A percentile compares a stretch with the other conserved stretches of the same genome.
These are phyloP conservation scores for Parachaetomium inaequale DNA, from an alignment of 495 filamentous ascomycete species.

Conservation along the genomic window DNA sequence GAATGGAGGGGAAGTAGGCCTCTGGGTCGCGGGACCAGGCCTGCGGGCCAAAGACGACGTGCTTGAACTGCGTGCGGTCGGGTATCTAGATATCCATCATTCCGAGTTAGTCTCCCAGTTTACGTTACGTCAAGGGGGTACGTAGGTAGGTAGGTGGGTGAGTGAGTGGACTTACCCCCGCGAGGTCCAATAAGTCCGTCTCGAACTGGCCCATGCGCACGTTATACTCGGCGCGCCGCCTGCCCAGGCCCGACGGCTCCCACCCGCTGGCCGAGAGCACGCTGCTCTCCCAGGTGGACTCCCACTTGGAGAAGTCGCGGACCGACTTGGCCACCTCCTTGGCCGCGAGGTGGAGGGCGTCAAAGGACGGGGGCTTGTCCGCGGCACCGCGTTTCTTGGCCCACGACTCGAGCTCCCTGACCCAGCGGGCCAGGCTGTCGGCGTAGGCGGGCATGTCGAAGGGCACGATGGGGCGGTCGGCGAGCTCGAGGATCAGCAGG, in stretches of 20 bases:
- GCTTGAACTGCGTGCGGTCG: constrained; percentile 89
- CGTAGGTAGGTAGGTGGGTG: neutral
- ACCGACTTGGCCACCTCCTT: constrained; percentile 56
- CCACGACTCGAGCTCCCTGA: constrained; percentile 63
- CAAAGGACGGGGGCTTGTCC: constrained; percentile 46
- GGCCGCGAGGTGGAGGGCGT: constrained; percentile 58
- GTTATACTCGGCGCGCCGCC: constrained; percentile 66
- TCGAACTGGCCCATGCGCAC: constrained; percentile 75
- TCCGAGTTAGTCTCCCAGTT: too few relatives aligned
- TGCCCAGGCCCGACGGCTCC: constrained; percentile 62
- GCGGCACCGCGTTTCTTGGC: constrained; percentile 37
- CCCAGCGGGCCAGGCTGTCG: constrained; percentile 55
- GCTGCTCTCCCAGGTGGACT: constrained; percentile 62
- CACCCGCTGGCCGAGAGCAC: constrained; percentile 64
- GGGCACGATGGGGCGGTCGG: constrained; percentile 74
- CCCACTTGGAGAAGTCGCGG: constrained; percentile 67
- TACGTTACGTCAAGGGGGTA: too few relatives aligned
- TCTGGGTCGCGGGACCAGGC: constrained; percentile 66
- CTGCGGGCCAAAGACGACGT: constrained; percentile 82
- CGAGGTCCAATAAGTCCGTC: constrained; percentile 72
- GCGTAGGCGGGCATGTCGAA: constrained; percentile 71
- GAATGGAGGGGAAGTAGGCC: constrained; percentile 77
- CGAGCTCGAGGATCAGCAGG: constrained; percentile 79
- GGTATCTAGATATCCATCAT: constrained; percentile 64
- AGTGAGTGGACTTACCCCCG: constrained; percentile 57